Percentiles rank a stretch among this genome's conserved stretches.
Conservation (phyloP, 139 green algal genomes). For the Nannochloris sp. region DNA sequence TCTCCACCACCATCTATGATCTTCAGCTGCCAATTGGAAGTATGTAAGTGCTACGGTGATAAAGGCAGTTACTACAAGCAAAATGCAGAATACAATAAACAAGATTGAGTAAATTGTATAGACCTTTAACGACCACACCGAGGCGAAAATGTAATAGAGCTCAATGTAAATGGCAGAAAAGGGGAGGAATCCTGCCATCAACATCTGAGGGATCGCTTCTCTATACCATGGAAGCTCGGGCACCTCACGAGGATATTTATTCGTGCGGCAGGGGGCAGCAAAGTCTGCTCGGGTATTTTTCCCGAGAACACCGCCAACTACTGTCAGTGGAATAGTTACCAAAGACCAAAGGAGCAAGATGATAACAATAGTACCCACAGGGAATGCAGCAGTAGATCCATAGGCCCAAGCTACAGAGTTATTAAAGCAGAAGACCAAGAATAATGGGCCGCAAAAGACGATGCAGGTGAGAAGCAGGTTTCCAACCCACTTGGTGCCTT, state of each 20-base stretch:
- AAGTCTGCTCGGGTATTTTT: slow-evolving; percentile 50
- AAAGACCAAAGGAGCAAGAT: slow-evolving; percentile 79
- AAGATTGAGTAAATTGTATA: slow-evolving; percentile 95
- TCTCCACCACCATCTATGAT: slow-evolving; percentile 94
- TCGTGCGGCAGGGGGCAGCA: slow-evolving; percentile 73
- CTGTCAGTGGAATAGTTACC: slow-evolving; percentile 86
- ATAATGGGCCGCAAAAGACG: slow-evolving; percentile 72
- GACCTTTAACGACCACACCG: slow-evolving; percentile 95
- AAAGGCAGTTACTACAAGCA: slow-evolving; percentile 90
- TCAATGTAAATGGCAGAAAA: slow-evolving; percentile 99
- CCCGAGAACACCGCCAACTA: slow-evolving; percentile 65
- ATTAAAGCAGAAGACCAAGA: slow-evolving; percentile 67
- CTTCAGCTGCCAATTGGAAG: slow-evolving; percentile 92
- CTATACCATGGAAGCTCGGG: slow-evolving; percentile 87
- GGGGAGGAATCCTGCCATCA: slow-evolving; percentile 90
- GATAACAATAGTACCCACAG: slow-evolving; percentile 81
- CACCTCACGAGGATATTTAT: slow-evolving; percentile 61
- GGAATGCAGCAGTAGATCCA: slow-evolving; percentile 66
- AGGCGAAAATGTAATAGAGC: slow-evolving; percentile 96
- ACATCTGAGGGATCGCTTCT: slow-evolving; percentile 72
- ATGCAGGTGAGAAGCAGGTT: slow-evolving; percentile 64
- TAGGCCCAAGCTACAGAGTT: slow-evolving; percentile 72
- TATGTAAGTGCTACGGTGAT: slow-evolving; percentile 94
- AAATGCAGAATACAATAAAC: slow-evolving; percentile 90
- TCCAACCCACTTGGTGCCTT: slow-evolving; percentile 65